Evolutionary conservation across 441 rosid species (phyloP).

Genomic region (Melastoma candidum): DNA sequence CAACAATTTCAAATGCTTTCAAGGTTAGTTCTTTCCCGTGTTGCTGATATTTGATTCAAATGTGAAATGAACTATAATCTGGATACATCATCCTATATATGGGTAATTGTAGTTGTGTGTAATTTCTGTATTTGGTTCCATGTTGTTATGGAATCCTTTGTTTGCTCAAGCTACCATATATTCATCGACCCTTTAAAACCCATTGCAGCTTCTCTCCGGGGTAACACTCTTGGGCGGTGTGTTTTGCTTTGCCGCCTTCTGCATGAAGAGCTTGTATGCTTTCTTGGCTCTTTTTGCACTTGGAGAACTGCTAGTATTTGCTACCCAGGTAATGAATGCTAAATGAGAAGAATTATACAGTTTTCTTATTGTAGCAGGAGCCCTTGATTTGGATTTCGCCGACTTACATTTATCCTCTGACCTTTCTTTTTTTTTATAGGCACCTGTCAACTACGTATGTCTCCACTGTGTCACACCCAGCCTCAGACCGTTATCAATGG

Average conservation of each 20-base stretch:
- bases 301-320: constrained; percentile 84
- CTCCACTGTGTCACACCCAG: constrained; percentile 67
- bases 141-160: no score
- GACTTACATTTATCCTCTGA: neutral
- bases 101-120: no score
- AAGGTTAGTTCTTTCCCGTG: constrained; percentile 34
- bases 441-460: constrained; percentile 59
- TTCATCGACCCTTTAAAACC: no score
- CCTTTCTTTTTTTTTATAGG: constrained; percentile 27
- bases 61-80: no score
- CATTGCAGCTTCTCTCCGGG: constrained; percentile 63
- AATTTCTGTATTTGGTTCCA: no score
- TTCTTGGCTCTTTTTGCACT: constrained; percentile 76
- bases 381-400: no score
- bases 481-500: constrained; percentile 70
- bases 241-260: constrained; percentile 80
- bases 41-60: neutral
- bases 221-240: constrained; percentile 67
- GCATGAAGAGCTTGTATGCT: constrained; percentile 72
- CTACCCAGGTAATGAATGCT: constrained; percentile 54
- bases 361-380: no score
- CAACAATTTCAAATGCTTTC: constrained; percentile 81
- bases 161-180: no score
- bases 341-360: no score
- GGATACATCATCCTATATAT: no score